Evolutionary conservation across 176 grass and related monocot species (phyloP).

Genomic region (Pharus latifolius): DNA sequence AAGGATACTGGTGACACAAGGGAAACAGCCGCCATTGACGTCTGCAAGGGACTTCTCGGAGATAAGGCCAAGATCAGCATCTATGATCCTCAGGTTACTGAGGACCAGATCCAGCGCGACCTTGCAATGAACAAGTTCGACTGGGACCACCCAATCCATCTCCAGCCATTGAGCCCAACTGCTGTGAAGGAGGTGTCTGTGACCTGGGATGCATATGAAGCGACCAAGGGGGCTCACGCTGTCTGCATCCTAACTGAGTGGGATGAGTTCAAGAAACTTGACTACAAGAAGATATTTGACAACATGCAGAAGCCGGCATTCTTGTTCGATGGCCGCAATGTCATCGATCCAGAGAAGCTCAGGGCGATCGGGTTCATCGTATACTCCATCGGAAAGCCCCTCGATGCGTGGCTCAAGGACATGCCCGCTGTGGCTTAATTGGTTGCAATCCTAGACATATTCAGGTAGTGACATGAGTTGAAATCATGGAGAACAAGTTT

Average conservation of each 20-base stretch:
- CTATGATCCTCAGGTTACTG: constrained; percentile 56
- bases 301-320: constrained; percentile 59
- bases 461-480: too few species aligned
- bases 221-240: constrained; percentile 47
- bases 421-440: constrained; percentile 51
- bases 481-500: too few species aligned
- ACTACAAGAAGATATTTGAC: constrained; percentile 54
- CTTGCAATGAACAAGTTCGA: constrained; percentile 61
- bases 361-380: constrained; percentile 49
- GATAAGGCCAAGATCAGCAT: constrained; percentile 60
- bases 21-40: constrained; percentile 57
- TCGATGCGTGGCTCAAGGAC: constrained; percentile 60
- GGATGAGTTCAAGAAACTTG: constrained; percentile 54
- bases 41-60: constrained; percentile 55
- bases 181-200: constrained; percentile 46
- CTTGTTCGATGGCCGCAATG: constrained; percentile 50
- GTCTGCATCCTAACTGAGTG: constrained; percentile 63
- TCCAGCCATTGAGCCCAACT: constrained; percentile 48
- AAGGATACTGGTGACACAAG: constrained; percentile 59
- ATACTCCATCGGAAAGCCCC: constrained; percentile 56
- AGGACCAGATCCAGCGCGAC: constrained; percentile 62
- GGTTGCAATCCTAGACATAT: background rate
- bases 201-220: constrained; percentile 47
- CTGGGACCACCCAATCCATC: constrained; percentile 59
- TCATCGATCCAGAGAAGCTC: constrained; percentile 36